A percentile compares a stretch with the other conserved stretches of the same genome.
phyloP scores from a whole-genome alignment of 176 grass and related monocot species.

The Carex cristatella region DNA sequence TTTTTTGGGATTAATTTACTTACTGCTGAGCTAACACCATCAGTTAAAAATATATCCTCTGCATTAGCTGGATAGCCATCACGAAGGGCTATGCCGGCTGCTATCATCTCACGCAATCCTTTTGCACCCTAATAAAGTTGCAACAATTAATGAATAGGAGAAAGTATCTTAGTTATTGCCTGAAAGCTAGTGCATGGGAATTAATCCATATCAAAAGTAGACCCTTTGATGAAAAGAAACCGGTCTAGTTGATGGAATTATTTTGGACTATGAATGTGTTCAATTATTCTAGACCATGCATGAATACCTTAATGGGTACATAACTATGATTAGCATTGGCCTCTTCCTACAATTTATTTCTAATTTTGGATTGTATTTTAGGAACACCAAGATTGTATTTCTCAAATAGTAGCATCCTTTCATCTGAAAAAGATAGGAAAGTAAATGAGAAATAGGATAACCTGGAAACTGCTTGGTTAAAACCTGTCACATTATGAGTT shows the following conservation, averaged over 20 bases:
- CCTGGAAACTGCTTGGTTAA: not conserved
- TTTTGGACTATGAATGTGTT: not conserved
- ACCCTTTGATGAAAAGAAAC: too few species aligned
- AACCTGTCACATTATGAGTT: not conserved
- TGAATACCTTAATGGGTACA: not conserved
- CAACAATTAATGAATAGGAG: not conserved
- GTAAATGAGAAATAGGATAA: not conserved
- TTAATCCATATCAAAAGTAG: too few species aligned
- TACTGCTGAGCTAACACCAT: constrained; percentile 64
- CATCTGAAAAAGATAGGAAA: not conserved
- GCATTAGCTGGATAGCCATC: constrained; percentile 53
- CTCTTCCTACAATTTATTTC: not conserved
- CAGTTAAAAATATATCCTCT: constrained; percentile 65
- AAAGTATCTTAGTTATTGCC: not conserved
- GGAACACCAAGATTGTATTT: not conserved
- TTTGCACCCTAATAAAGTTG: constrained; percentile 39
- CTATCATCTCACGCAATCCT: constrained; percentile 50
- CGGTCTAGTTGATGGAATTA: too few species aligned
- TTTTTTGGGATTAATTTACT: constrained; percentile 2
- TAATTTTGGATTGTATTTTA: not conserved
- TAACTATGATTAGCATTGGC: not conserved
- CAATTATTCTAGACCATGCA: not conserved
- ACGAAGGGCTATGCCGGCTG: constrained; percentile 45
- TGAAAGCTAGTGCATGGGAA: not conserved
- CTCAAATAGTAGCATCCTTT: not conserved